A percentile compares a stretch with the other conserved stretches of the same genome.
phyloP scores from a whole-genome alignment of 441 rosid genomes.

The Sinapis alba region DNA sequence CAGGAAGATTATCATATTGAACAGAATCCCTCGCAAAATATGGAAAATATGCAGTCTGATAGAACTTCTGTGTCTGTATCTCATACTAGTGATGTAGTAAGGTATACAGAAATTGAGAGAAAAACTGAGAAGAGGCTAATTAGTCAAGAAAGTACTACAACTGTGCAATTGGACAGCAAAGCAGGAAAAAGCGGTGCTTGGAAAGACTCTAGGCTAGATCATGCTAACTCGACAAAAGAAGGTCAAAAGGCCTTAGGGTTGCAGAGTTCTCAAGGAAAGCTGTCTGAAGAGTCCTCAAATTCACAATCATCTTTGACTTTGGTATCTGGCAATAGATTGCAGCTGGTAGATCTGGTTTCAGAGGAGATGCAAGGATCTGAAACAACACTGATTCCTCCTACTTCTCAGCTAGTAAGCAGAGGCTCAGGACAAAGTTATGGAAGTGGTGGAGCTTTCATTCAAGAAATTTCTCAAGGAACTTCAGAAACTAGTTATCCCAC shows the following conservation, averaged over 20 bases:
- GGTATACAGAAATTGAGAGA: slow-evolving; percentile 42
- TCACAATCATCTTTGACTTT: slow-evolving; percentile 48
- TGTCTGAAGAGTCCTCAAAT: slow-evolving; percentile 45
- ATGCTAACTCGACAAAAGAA: slow-evolving; percentile 41
- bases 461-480: slow-evolving; percentile 44
- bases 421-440: slow-evolving; percentile 39
- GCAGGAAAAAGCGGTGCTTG: slow-evolving; percentile 37
- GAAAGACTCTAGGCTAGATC: slow-evolving; percentile 42
- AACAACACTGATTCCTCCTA: slow-evolving; percentile 55
- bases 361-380: slow-evolving; percentile 48
- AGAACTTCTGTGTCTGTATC: slow-evolving; percentile 51
- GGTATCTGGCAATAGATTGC: slow-evolving; percentile 42
- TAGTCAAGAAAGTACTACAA: slow-evolving; percentile 47
- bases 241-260: slow-evolving; percentile 28
- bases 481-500: slow-evolving; percentile 48
- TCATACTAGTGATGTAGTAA: slow-evolving; percentile 41
- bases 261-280: slow-evolving; percentile 42
- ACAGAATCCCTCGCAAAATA: slow-evolving; percentile 42
- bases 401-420: slow-evolving; percentile 56
- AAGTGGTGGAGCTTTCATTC: slow-evolving; percentile 35
- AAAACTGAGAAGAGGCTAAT: slow-evolving; percentile 48
- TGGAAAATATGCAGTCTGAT: slow-evolving; percentile 45
- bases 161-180: slow-evolving; percentile 41
- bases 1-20: slow-evolving; percentile 42
- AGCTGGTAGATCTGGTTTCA: slow-evolving; percentile 43